Conservation (phyloP, 1,284 basidiomycete species). For the Puccinia coronata region DNA sequence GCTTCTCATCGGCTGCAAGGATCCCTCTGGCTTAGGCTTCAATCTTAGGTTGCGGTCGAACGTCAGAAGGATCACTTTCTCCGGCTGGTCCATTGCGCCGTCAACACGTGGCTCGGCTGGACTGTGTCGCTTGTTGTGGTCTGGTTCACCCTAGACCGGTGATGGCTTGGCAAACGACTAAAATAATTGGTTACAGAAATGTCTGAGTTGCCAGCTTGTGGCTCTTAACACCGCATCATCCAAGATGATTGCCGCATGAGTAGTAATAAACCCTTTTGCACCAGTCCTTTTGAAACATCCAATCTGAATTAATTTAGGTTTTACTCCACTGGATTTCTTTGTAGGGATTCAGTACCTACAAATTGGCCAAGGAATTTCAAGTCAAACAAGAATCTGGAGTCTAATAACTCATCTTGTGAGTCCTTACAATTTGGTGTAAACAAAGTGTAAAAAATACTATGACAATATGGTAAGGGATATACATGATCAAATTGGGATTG, state of each 20-base stretch:
- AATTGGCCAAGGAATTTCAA: no score
- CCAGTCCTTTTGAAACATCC: no score
- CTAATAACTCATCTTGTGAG: no score
- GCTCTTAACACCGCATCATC: slow-evolving; percentile 92
- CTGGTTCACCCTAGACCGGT: neutral
- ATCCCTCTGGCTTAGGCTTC: slow-evolving; percentile 46
- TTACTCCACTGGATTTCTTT: no score
- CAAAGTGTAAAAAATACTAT: no score
- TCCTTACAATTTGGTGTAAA: no score
- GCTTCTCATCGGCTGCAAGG: slow-evolving; percentile 43
- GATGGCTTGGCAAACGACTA: slow-evolving; percentile 57
- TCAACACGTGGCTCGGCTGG: neutral
- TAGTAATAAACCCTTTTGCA: slow-evolving; percentile 18
- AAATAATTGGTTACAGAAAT: slow-evolving; percentile 80
- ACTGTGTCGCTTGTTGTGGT: neutral
- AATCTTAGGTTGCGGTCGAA: slow-evolving; percentile 75
- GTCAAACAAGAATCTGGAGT: no score
- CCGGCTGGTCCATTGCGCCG: slow-evolving; percentile 58
- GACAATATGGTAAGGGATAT: no score
- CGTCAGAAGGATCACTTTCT: slow-evolving; percentile 83
- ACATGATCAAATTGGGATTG: no score
- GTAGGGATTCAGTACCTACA: no score
- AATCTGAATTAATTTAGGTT: no score
- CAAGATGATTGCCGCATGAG: slow-evolving; percentile 70
- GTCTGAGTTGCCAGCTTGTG: slow-evolving; percentile 85